Evolutionary conservation across 768 basidiomycete species (phyloP).

Genomic region (Mrakia gelida): DNA sequence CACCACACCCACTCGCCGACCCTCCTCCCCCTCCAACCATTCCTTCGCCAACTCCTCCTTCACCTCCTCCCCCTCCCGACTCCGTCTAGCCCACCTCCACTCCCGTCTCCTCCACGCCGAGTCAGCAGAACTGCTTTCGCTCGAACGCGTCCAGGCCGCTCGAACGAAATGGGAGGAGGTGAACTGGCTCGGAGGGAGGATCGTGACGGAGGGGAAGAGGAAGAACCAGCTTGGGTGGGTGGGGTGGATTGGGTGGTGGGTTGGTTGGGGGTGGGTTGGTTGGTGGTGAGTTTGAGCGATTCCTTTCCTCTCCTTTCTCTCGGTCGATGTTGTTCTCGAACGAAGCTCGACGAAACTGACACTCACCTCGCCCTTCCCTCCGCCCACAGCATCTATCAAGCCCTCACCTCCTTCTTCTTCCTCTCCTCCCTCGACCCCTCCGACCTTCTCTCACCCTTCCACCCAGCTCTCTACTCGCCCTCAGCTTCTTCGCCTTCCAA

Average conservation of each 20-base stretch:
- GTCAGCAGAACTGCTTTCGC: not conserved
- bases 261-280: conserved; percentile 3
- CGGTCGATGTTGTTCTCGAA: too few relatives aligned
- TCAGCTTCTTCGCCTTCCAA: not conserved
- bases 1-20: not conserved
- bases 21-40: not conserved
- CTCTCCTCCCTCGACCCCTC: not conserved
- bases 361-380: too few relatives aligned
- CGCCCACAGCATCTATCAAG: not conserved
- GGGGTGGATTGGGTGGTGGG: not conserved
- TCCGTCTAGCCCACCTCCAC: conserved; percentile 23
- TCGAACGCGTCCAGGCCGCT: not conserved
- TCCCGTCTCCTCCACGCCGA: conserved; percentile 2
- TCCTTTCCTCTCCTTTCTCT: too few relatives aligned
- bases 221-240: not conserved
- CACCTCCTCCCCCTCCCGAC: conserved; percentile 17
- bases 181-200: conserved; percentile 5
- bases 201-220: not conserved
- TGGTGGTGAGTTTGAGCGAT: not conserved
- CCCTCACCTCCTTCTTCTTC: not conserved
- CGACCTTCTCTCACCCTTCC: not conserved
- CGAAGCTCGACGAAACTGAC: too few relatives aligned
- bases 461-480: conserved; percentile 21
- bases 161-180: conserved; percentile 1
- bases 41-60: not conserved